Base-by-base conservation (phyloP, 805 yeast genomes). In the Yarrowia bubula region DNA sequence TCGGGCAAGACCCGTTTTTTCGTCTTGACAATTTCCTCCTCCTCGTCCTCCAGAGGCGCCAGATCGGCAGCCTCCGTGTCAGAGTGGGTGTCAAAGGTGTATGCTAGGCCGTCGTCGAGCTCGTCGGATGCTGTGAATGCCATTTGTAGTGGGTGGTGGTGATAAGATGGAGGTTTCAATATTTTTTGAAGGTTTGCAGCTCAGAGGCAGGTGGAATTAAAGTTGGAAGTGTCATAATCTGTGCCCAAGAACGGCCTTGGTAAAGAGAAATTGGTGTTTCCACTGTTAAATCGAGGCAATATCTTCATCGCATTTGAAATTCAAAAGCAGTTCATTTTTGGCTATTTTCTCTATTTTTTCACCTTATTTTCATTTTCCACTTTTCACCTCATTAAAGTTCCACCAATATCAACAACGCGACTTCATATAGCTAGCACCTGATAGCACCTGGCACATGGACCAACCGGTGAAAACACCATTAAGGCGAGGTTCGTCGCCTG, bases 61-160 rank as follows among this genome's bases (percentile, higher is more conserved):
- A 68, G 75, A 35, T 71, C 75, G 11, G 70, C 77, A 11, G 74
- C 74, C 35, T 75, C 78, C 46, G 74, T 76, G 37, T 76, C 84
- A 42, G 75, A 77, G 15, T 72, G 81, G 3, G 76, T 70, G 43
- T 81, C 83, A 28, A 83, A 78, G 5, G 79, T 81, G 71, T 88
- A 89, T 3, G 81, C 88, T 58, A 90, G 77, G 2, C 91, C 93
- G 72, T 90, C 96, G 61, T 89, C 92, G 66, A 90, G 78, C 67
- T 88, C 96, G 74, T 91, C 96, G 14, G 82, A 88, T 9, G 68
- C 71, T 22, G 64, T 66, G 41, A 32, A 53, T 14, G 64, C 51
- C 64, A 58, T 58, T 39, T 28, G n/a, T 55, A 5, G 3, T 22
- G 28, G 5, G 38, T 9, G 11, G 3, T 41, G 15, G 31, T 31